Evolutionary conservation across 78 protist genomes (phyloP).

Genomic region (Emiliania huxleyi): DNA sequence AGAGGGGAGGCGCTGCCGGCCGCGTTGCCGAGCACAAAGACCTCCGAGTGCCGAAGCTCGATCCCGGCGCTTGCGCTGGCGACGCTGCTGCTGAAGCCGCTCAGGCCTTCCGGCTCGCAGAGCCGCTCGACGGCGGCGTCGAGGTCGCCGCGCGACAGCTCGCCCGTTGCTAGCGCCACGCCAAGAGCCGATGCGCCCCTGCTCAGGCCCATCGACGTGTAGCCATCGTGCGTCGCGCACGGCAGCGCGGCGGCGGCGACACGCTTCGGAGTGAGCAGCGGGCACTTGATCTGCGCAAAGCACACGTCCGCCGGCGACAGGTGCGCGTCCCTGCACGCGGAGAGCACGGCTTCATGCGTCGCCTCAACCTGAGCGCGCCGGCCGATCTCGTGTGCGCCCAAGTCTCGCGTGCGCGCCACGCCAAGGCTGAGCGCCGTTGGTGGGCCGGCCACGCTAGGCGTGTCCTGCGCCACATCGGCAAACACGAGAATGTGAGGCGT

Average conservation of each 20-base stretch:
- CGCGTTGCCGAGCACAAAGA: background rate
- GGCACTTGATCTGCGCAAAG: background rate
- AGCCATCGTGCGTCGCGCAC: background rate
- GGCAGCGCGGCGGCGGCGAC: background rate
- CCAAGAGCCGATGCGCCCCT: background rate
- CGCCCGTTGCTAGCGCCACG: background rate
- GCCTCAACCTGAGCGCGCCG: background rate
- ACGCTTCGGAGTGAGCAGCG: background rate
- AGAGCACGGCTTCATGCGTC: background rate
- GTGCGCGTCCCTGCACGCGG: background rate
- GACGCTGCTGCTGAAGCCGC: background rate
- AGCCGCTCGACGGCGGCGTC: too few species aligned
- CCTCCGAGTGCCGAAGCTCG: background rate
- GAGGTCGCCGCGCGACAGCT: too few species aligned
- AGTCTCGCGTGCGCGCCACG: too few species aligned
- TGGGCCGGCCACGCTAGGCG: too few species aligned
- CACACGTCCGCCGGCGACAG: background rate
- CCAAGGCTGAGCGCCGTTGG: too few species aligned
- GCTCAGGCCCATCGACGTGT: background rate
- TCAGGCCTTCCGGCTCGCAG: background rate
- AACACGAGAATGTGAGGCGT: background rate
- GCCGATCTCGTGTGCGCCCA: too few species aligned
- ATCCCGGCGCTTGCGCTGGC: background rate
- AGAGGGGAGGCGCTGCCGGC: background rate
- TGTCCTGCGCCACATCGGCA: too few species aligned